Conservation (phyloP, 805 yeast species). For the Saitoella complicata region DNA sequence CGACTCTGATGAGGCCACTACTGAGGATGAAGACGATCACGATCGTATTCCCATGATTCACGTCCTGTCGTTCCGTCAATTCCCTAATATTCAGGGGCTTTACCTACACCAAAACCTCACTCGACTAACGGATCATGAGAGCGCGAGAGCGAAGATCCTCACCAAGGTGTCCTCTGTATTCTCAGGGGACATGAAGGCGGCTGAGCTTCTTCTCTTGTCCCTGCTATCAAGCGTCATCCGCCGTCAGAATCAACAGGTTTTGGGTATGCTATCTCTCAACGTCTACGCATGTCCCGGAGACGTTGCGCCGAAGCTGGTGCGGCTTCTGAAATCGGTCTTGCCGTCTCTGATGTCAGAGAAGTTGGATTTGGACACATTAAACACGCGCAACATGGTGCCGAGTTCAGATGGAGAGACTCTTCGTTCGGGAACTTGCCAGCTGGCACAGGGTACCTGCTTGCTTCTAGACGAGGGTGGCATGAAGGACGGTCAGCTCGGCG, state of each 20-base stretch:
- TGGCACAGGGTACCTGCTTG: background rate
- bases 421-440: background rate
- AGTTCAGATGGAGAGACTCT: slow-evolving; percentile 1
- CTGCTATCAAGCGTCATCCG: background rate
- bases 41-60: too few relatives aligned
- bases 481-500: background rate
- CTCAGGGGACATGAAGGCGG: background rate
- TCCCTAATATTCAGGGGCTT: too few relatives aligned
- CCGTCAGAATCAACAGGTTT: background rate
- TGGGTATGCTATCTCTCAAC: background rate
- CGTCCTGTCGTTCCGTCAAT: too few relatives aligned
- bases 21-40: too few relatives aligned
- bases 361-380: background rate
- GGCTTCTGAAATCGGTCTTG: background rate
- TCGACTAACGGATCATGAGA: too few relatives aligned
- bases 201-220: background rate
- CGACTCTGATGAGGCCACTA: too few relatives aligned
- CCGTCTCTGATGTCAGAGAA: background rate
- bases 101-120: too few relatives aligned
- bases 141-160: too few relatives aligned
- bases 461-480: slow-evolving; percentile 1
- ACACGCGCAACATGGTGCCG: background rate
- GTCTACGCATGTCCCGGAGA: background rate
- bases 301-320: background rate
- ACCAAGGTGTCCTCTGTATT: too few relatives aligned